phyloP scores from a whole-genome alignment of 2,329 filamentous ascomycete species.

The Sarocladium brachiariae region DNA sequence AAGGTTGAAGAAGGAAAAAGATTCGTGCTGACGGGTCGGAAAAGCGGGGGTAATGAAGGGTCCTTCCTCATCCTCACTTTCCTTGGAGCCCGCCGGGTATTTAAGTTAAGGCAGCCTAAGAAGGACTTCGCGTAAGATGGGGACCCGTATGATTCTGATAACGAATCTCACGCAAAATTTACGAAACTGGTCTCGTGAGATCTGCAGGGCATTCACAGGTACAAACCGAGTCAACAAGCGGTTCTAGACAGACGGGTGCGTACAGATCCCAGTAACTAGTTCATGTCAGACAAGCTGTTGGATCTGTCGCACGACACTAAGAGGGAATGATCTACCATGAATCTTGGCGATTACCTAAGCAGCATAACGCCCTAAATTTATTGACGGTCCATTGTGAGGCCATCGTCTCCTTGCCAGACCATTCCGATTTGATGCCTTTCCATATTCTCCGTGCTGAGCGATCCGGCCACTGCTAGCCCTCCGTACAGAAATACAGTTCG shows the following conservation, averaged over 20 bases:
- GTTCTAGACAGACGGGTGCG: not conserved
- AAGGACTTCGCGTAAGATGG: no score
- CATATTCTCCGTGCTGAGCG: not conserved
- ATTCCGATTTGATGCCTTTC: not conserved
- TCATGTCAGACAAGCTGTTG: not conserved
- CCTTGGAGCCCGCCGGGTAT: no score
- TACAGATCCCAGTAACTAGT: not conserved
- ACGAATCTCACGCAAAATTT: not conserved
- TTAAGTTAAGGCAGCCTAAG: no score
- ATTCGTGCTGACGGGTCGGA: not conserved
- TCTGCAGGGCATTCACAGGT: not conserved
- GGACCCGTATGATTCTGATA: no score
- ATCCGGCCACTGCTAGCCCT: no score
- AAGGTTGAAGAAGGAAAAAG: conserved; percentile 2
- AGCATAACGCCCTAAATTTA: not conserved
- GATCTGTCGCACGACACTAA: not conserved
- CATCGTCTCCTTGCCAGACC: not conserved
- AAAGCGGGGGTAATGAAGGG: conserved; percentile 1
- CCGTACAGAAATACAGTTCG: no score
- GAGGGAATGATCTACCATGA: not conserved
- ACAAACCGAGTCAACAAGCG: no score
- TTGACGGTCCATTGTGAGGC: not conserved
- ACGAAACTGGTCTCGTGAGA: not conserved
- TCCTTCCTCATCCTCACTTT: no score
- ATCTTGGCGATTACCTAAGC: conserved; percentile 3